Evolutionary conservation across 371 early-diverging fungal species (phyloP).

Genomic region (Chytridium lagenaria): DNA sequence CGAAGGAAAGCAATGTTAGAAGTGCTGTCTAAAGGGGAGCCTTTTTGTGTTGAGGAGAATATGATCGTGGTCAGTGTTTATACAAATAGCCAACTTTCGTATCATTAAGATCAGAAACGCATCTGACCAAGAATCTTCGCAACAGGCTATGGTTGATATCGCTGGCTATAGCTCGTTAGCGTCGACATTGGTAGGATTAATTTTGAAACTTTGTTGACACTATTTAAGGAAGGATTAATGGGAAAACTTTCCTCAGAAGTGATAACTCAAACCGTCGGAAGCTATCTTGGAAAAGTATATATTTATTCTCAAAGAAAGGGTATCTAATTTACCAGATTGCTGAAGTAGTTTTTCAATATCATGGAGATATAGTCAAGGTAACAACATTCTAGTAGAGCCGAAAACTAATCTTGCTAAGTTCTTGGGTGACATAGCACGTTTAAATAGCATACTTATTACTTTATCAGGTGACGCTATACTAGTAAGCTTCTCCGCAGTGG

Average conservation of each 20-base stretch:
- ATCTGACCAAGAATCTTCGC: no score
- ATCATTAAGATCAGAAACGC: no score
- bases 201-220: no score
- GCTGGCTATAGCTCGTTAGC: neutral
- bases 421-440: no score
- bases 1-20: neutral
- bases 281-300: neutral
- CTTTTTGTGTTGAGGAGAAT: neutral
- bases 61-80: neutral
- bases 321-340: neutral
- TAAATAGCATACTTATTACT: no score
- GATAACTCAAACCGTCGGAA: slow-evolving; percentile 9
- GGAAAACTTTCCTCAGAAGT: neutral
- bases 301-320: no score
- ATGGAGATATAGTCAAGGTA: neutral
- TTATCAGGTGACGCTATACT: neutral
- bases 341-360: neutral
- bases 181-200: neutral
- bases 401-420: no score
- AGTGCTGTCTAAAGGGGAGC: neutral
- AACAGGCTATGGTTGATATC: slow-evolving; percentile 11
- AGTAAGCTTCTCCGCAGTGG: neutral
- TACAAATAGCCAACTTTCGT: neutral
- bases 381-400: no score
- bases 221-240: neutral